These are phyloP conservation scores for Cercospora brassicicola DNA, from an alignment of 2,329 filamentous ascomycete genomes.

Conservation along the genomic window DNA sequence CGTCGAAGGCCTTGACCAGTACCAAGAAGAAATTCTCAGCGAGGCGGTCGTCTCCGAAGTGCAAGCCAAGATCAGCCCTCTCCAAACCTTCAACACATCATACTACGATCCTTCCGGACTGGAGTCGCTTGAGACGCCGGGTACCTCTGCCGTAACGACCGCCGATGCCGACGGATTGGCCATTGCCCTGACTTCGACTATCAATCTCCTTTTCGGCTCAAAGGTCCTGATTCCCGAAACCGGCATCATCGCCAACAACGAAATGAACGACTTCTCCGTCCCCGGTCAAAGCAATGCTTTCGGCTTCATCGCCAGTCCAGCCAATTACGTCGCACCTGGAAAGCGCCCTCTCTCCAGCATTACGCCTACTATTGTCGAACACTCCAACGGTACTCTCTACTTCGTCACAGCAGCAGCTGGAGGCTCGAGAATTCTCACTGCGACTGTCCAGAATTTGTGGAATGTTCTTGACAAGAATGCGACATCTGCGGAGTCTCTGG, in stretches of 20 bases:
- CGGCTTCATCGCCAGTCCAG: conserved; percentile 74
- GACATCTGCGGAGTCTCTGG: conserved; percentile 62
- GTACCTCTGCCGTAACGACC: conserved; percentile 71
- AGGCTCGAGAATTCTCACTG: conserved; percentile 77
- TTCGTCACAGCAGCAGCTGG: conserved; percentile 74
- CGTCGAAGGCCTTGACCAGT: conserved; percentile 61
- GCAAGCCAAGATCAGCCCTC: conserved; percentile 68
- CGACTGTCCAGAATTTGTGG: conserved; percentile 72
- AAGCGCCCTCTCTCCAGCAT: conserved; percentile 86
- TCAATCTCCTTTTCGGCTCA: conserved; percentile 84
- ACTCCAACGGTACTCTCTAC: conserved; percentile 64
- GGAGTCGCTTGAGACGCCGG: conserved; percentile 68
- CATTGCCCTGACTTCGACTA: conserved; percentile 78
- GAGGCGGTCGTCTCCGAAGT: conserved; percentile 60
- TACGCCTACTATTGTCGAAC: conserved; percentile 73
- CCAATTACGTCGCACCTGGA: conserved; percentile 76
- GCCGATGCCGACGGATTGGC: conserved; percentile 73
- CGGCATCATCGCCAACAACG: conserved; percentile 70
- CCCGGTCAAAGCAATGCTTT: conserved; percentile 76
- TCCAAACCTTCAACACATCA: conserved; percentile 67
- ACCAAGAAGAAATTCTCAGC: conserved; percentile 69
- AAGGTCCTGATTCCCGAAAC: conserved; percentile 76
- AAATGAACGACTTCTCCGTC: conserved; percentile 76
- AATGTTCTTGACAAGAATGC: conserved; percentile 68
- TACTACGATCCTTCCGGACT: conserved; percentile 71